These are phyloP conservation scores for Talinum fruticosum DNA, from an alignment of 148 eudicot species.

Conservation along the genomic window DNA sequence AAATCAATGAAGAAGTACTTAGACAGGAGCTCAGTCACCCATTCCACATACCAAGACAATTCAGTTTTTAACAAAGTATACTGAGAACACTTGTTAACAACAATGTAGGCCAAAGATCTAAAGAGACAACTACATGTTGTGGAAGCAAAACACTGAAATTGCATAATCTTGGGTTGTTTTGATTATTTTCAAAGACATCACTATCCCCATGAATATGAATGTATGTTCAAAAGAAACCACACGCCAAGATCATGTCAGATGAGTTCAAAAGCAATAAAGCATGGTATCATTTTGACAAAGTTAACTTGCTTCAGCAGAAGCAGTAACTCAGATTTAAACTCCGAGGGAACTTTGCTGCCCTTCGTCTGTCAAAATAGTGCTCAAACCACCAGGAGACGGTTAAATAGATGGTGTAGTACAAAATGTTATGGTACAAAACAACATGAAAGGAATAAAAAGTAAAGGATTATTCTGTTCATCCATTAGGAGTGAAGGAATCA, in stretches of 20 bases:
- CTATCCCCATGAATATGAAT: neutral
- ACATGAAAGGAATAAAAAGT: neutral
- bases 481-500: neutral
- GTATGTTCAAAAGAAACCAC: neutral
- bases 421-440: neutral
- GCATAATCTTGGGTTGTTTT: neutral
- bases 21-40: neutral
- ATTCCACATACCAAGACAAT: neutral
- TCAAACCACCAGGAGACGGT: neutral
- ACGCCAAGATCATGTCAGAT: neutral
- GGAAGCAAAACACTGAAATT: neutral
- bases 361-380: neutral
- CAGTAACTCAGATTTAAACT: neutral
- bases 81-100: neutral
- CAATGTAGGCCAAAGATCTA: conserved; percentile 3
- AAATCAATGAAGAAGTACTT: neutral
- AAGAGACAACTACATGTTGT: neutral
- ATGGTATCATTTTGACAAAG: neutral
- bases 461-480: neutral
- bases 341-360: neutral
- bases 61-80: neutral
- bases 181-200: neutral
- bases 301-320: neutral
- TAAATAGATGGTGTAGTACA: neutral
- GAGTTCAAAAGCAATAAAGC: neutral